Evolutionary conservation across 2,329 filamentous ascomycete species (phyloP).

Genomic region (Colletotrichum orchidophilum): DNA sequence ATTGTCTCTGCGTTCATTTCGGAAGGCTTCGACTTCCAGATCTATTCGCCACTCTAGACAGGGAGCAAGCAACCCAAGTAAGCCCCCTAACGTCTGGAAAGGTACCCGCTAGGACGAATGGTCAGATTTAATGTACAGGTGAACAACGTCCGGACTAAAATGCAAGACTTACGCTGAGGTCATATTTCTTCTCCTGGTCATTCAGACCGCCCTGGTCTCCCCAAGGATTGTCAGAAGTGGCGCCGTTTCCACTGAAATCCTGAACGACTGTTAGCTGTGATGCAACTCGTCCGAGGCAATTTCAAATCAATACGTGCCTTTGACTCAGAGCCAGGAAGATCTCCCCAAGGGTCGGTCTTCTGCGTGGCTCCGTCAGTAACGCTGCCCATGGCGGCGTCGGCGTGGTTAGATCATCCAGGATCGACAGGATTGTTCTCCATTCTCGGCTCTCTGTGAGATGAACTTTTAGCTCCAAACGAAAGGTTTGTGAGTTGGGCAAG

Average conservation of each 20-base stretch:
- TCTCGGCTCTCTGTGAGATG: neutral
- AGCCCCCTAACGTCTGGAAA: no score
- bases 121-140: neutral
- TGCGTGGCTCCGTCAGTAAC: neutral
- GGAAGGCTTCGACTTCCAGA: no score
- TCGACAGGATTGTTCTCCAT: neutral
- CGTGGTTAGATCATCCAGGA: neutral
- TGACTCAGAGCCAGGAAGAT: neutral
- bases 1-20: no score
- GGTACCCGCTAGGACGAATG: neutral
- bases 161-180: neutral
- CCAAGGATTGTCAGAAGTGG: neutral
- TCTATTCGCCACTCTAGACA: no score
- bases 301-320: neutral
- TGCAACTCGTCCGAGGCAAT: neutral
- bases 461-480: neutral
- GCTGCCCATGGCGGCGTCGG: neutral
- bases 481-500: neutral
- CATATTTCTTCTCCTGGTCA: neutral
- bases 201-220: no score
- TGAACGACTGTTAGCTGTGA: neutral
- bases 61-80: no score
- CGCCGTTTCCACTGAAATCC: neutral
- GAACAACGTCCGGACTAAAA: neutral
- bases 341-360: neutral